Evolutionary conservation across 2,329 filamentous ascomycete species (phyloP).

Genomic region (Verticillium longisporum): DNA sequence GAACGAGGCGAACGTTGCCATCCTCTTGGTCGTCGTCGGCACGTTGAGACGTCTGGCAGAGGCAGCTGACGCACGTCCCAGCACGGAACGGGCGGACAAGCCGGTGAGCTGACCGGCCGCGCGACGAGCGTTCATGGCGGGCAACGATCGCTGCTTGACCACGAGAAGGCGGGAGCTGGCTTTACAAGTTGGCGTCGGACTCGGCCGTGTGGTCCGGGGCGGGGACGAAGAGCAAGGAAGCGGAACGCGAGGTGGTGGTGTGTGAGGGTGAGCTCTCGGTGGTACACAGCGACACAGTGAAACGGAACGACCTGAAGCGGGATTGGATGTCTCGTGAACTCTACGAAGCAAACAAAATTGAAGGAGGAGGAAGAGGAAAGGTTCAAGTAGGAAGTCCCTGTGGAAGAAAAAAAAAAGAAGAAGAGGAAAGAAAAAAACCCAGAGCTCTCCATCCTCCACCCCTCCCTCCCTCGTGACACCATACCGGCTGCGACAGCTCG

Average conservation of each 20-base stretch:
- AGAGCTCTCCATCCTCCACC: background rate
- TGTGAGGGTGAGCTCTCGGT: constrained; percentile 1
- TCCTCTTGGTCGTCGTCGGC: constrained; percentile 21
- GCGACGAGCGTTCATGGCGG: constrained; percentile 7
- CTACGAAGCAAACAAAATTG: too few relatives aligned
- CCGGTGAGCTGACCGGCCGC: constrained; percentile 3
- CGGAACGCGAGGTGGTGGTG: constrained; percentile 5
- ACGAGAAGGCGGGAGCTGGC: too few relatives aligned
- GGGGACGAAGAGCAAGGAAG: background rate
- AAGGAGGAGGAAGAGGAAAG: background rate
- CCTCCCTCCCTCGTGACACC: background rate
- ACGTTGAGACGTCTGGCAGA: constrained; percentile 7
- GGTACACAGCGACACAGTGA: background rate
- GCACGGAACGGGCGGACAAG: background rate
- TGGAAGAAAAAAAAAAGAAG: background rate
- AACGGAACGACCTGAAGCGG: background rate
- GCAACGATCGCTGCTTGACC: background rate
- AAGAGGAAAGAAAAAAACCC: background rate
- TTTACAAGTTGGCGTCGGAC: too few relatives aligned
- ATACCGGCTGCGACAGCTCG: background rate
- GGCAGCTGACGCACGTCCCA: background rate
- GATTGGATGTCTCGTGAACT: background rate
- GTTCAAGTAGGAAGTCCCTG: background rate
- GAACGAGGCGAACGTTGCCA: constrained; percentile 70
- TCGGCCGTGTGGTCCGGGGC: too few relatives aligned